Base-by-base conservation (phyloP, 2,329 filamentous ascomycete genomes). In the Talaromyces islandicus region DNA sequence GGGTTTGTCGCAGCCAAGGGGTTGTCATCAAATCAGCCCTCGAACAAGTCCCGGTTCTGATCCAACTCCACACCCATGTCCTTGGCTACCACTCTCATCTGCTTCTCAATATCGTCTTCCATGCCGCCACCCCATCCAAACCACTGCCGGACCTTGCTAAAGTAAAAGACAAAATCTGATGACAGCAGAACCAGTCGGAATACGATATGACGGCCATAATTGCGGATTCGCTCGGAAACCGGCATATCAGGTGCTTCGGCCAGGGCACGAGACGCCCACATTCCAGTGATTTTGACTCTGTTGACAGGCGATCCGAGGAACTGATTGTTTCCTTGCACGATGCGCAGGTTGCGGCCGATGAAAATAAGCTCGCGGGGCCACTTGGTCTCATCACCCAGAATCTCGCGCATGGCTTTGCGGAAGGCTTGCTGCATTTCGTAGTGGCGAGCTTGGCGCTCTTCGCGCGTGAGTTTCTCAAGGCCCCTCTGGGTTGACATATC, bases 281-380 rank as follows among this genome's bases (percentile, higher is more conserved):
- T 82, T 24, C 92, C 92, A 64, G 94, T 97, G 72, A 96, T 92
- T 78, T 97, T 97, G 74, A 97, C 86, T 1, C 94, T 82, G 74
- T 96, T 92, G 50, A 96, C 91, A 0, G 92, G 92, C 0, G 88
- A 91, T 24, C 92, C 92, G 56, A 96, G 83, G 75, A 89, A 93
- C 71, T 96, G 91, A 72, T 96, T 96, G 75, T 96, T 95, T 6
- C 88, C 91, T 75, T 96, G 92, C 2, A 96, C 92, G 68, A 97
- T 96, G 57, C 92, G 86, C 80, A 96, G 85, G 73, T 96, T 96
- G 43, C 92, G 85, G 1, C 91, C 91, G 67, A 97, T 92, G 74
- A 97, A 96, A 68, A 96, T 87, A 61, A 97, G 86, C 73, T 96
- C 92, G 70, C 89, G 88, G 4, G 92, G 92, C 87, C 90, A 93